Evolutionary conservation across 768 basidiomycete genomes (phyloP), one percentile per base, ranked within the genome.

Genomic region (Cystobasidium tubakii): DNA sequence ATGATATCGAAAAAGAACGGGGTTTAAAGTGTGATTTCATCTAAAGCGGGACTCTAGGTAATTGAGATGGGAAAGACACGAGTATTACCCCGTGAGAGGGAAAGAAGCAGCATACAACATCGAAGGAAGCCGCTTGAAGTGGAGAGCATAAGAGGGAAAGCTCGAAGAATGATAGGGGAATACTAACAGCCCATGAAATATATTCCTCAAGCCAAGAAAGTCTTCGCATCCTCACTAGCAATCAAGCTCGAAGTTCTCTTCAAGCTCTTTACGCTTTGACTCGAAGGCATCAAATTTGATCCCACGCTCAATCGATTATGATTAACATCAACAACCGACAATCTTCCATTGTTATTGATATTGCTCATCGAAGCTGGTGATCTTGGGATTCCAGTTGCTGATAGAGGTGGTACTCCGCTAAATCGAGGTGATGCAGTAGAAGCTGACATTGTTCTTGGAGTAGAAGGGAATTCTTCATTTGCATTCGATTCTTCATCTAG

Each of bases 391-490:
- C 4, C 46, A 44, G 7, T 42, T n/a, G 66, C 9, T n/a, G 27
- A 25, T 7, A 42, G 66, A 53, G 66, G 42, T 43, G 29, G 63
- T 25, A 39, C 39, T 1, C 63, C 63, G 25, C 63, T 65, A 33
- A 44, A 39, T 4, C 43, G 29, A 42, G 39, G 39, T 25, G 66
- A 53, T 50, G 46, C 46, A 23, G n/a, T 53, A 31, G 25, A 1
- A 27, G 69, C 23, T 15, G 50, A 33, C 27, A 55, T 53, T 21
- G 69, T 71, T 23, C 55, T 23, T n/a, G 69, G 69, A 9, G 69
- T 71, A 55, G 55, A 33, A 34, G 69, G 69, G 69, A 71, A 71
- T 31, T 71, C 69, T 25, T 71, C 69, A n/a, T 21, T 31, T 4
- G 60, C 10, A 12, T 31, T 27, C 1, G 69, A 55, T 36, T 71